phyloP scores from a whole-genome alignment of 1,139 yeast species.

The Wickerhamomyces sp. region DNA sequence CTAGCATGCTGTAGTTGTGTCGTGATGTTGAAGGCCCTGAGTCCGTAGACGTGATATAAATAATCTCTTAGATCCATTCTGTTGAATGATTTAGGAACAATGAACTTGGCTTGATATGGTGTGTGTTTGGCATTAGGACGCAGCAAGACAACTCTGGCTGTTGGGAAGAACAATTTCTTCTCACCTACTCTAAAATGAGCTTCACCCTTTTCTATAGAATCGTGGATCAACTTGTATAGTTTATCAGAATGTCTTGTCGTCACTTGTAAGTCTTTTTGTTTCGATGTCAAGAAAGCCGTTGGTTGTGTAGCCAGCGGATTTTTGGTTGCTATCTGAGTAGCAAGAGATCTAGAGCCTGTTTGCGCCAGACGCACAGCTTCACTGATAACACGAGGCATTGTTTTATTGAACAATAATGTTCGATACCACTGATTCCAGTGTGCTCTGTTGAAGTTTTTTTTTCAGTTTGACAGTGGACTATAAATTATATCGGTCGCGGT shows the following conservation, averaged over 20 bases:
- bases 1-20: conserved; percentile 77
- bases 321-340: conserved; percentile 11
- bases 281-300: conserved; percentile 8
- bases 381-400: conserved; percentile 19
- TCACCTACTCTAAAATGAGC: conserved; percentile 84
- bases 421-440: not conserved
- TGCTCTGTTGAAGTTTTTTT: too few relatives aligned
- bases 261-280: conserved; percentile 17
- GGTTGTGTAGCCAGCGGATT: conserved; percentile 7
- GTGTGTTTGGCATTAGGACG: conserved; percentile 93
- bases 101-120: conserved; percentile 91
- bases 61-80: conserved; percentile 89
- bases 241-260: conserved; percentile 22
- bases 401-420: not conserved
- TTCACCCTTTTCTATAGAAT: conserved; percentile 47
- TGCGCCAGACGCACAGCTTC: conserved; percentile 11
- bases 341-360: conserved; percentile 16
- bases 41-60: conserved; percentile 79
- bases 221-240: conserved; percentile 19
- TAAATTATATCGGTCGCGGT: too few relatives aligned
- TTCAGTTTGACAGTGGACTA: too few relatives aligned
- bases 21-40: conserved; percentile 82
- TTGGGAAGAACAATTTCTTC: conserved; percentile 70
- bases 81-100: conserved; percentile 87
- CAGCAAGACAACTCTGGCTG: conserved; percentile 70